phyloP scores from a whole-genome alignment of 805 yeast genomes.

The Cyberlindnera meyerae region DNA sequence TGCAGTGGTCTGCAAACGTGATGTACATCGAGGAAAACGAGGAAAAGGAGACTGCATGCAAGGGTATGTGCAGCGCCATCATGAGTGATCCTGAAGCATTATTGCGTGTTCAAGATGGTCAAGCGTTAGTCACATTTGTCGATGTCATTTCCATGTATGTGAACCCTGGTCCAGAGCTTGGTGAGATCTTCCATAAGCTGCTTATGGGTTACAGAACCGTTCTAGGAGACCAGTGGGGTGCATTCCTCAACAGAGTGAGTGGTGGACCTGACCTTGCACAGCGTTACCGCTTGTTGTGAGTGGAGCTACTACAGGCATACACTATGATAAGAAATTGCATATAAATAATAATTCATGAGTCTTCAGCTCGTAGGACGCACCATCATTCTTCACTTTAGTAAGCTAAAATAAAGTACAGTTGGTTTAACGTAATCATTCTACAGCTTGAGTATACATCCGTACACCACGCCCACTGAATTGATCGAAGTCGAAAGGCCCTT shows the following conservation, averaged over 20 bases:
- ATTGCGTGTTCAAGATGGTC: constrained; percentile 29
- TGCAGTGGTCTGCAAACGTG: constrained; percentile 70
- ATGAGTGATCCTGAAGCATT: constrained; percentile 63
- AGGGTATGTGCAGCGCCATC: constrained; percentile 74
- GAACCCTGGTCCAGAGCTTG: constrained; percentile 44
- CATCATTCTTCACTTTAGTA: too few relatives aligned
- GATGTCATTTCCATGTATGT: constrained; percentile 54
- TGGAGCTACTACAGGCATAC: too few relatives aligned
- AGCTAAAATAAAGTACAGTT: too few relatives aligned
- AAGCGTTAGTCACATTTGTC: constrained; percentile 48
- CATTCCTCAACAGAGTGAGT: constrained; percentile 18
- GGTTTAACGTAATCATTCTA: too few relatives aligned
- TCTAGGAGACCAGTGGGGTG: constrained; percentile 37
- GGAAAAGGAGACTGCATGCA: constrained; percentile 84
- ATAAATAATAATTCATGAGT: too few relatives aligned
- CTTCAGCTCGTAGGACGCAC: too few relatives aligned
- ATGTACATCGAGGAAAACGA: constrained; percentile 67
- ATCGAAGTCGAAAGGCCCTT: too few relatives aligned
- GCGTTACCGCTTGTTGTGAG: too few relatives aligned
- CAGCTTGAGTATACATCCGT: too few relatives aligned
- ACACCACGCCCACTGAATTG: too few relatives aligned
- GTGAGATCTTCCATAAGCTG: constrained; percentile 39
- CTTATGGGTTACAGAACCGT: constrained; percentile 41
- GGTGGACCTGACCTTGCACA: constrained; percentile 18
- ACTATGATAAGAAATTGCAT: too few relatives aligned